Base-by-base conservation (phyloP, 768 basidiomycete species). In the Pluteus cervinus region DNA sequence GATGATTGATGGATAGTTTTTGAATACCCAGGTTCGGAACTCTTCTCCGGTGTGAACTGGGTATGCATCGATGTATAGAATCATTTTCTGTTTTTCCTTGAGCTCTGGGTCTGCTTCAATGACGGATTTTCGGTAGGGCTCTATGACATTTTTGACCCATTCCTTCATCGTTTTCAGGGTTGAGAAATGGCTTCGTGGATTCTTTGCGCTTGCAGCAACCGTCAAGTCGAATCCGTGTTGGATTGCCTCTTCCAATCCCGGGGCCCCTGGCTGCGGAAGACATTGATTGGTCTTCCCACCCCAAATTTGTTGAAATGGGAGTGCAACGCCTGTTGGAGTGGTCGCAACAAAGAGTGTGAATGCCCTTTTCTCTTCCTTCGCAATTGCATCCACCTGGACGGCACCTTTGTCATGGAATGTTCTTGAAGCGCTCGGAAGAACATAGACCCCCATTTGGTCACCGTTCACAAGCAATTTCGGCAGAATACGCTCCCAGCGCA, bases 251-350 rank as follows among this genome's bases (percentile, higher is more conserved):
- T 24, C 21, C 47, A 52, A 46, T 1, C 48, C 34, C 2, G 22
- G 14, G 4, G 47, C 45, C 1, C 24, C 34, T 1, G 10, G 11
- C 1, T 29, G 39, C 4, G 50, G 58, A 2, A 56, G 37, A 0
- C 53, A 58, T 3, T 17, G 14, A 3, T 35, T 14, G 1, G 49
- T 43, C 14, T 43, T 41, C 0, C 58, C 58, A 5, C 15, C 16
- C 50, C 51, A 63, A 8, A 63, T 43, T 6, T 51, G 48, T 37
- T 64, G 60, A 30, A 61, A 57, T 1, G 61, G 61, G 2, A 64
- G 41, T 6, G 58, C 40, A 7, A 48, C 42, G 1, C 59, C 59
- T 4, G 39, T 39, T 3, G 52, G 36, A 1, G 51, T 46, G 9
- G 43, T 51, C 1, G 56, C 48, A 0, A 62, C 55, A 32, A 49